Evolutionary conservation across 179 eudicot species (phyloP).

Genomic region (Beta macrorhiza): DNA sequence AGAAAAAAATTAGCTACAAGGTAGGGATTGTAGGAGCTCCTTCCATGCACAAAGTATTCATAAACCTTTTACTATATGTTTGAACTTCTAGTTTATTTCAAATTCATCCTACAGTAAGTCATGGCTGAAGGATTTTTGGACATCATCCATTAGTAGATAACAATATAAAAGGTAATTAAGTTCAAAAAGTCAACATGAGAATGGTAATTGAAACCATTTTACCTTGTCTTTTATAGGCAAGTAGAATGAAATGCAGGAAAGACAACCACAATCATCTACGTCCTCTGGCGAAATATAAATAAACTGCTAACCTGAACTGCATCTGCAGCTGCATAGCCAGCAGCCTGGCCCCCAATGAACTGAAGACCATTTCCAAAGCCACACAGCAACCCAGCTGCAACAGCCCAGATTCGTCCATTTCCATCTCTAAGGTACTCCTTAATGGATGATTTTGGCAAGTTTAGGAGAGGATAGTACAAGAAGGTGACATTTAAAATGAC

Average conservation of each 20-base stretch:
- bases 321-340: slow-evolving; percentile 96
- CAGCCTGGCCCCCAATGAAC: slow-evolving; percentile 95
- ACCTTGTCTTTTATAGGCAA: not conserved
- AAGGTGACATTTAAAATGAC: slow-evolving; percentile 58
- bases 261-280: too few species aligned
- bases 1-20: not conserved
- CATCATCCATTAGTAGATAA: too few species aligned
- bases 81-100: too few species aligned
- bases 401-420: slow-evolving; percentile 84
- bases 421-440: slow-evolving; percentile 62
- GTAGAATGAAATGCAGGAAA: too few species aligned
- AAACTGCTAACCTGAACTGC: slow-evolving; percentile 74
- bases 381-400: slow-evolving; percentile 74
- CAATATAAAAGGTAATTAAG: too few species aligned
- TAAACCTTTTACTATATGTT: too few species aligned
- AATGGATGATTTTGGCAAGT: slow-evolving; percentile 62
- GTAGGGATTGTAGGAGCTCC: too few species aligned
- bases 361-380: slow-evolving; percentile 93
- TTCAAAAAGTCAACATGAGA: too few species aligned
- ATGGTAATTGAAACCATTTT: too few species aligned
- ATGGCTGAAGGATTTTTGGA: too few species aligned
- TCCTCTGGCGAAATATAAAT: not conserved
- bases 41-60: too few species aligned
- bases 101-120: too few species aligned
- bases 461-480: slow-evolving; percentile 62